Percentiles rank a stretch among this genome's conserved stretches.
phyloP scores from a whole-genome alignment of 352 stramenopile genomes.

The Lagenidium sp. region DNA sequence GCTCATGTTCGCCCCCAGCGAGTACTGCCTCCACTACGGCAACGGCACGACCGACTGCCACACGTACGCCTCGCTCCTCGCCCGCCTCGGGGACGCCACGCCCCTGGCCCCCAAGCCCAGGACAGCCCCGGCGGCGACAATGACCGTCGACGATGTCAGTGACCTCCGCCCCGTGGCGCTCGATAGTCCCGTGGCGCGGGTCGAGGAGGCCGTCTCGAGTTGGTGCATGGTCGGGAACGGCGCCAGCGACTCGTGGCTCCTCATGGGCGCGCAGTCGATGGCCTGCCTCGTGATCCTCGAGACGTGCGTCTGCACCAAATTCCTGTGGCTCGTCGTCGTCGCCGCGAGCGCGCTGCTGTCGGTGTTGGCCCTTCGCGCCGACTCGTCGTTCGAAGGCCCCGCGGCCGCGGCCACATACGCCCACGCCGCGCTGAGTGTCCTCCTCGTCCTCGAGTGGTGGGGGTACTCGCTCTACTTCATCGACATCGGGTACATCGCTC shows the following conservation, averaged over 20 bases:
- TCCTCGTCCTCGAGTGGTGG: slow-evolving; percentile 41
- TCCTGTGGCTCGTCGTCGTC: slow-evolving; percentile 23
- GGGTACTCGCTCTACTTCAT: slow-evolving; percentile 42
- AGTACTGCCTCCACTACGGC: slow-evolving; percentile 28
- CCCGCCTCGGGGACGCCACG: slow-evolving; percentile 15
- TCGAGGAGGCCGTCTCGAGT: slow-evolving; percentile 13
- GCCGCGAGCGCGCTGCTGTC: slow-evolving; percentile 4
- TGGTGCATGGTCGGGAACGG: slow-evolving; percentile 28
- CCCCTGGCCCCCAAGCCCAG: slow-evolving; percentile 3
- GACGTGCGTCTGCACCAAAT: slow-evolving; percentile 35
- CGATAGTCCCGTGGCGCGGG: slow-evolving; percentile 14
- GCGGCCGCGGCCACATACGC: slow-evolving; percentile 24
- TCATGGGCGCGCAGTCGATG: slow-evolving; percentile 41
- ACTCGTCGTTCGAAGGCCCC: slow-evolving; percentile 10
- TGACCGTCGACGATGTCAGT: slow-evolving; percentile 5
- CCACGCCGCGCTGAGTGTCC: slow-evolving; percentile 20
- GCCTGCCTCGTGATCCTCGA: slow-evolving; percentile 52
- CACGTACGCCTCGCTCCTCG: slow-evolving; percentile 27
- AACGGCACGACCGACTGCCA: slow-evolving; percentile 32
- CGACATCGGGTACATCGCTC: slow-evolving; percentile 21
- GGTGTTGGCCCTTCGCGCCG: slow-evolving; percentile 12
- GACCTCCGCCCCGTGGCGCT: slow-evolving; percentile 2
- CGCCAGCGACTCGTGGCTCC: slow-evolving; percentile 22
- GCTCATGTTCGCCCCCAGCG: slow-evolving; percentile 31
- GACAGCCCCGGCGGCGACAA: too few species aligned